phyloP scores from a whole-genome alignment of 2,329 filamentous ascomycete species.

The Talaromyces sp. region DNA sequence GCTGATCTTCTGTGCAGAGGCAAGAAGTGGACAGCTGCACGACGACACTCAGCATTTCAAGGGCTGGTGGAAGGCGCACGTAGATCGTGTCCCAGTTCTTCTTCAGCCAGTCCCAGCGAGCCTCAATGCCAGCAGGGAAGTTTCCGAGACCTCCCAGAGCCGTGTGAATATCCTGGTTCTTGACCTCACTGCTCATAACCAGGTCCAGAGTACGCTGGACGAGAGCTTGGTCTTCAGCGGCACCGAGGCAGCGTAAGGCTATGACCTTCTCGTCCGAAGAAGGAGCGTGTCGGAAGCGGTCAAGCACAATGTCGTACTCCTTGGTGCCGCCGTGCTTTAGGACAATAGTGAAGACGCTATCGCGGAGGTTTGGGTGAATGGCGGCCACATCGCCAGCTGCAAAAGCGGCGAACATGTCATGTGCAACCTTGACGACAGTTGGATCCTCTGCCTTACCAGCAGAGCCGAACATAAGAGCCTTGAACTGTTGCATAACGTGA shows the following conservation, averaged over 20 bases:
- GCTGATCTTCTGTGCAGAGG: not conserved
- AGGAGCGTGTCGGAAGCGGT: not conserved
- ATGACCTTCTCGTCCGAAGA: not conserved
- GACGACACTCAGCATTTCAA: not conserved
- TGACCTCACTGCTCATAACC: not conserved
- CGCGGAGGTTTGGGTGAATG: slow-evolving; percentile 76
- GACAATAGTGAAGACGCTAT: slow-evolving; percentile 68
- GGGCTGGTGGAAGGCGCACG: not conserved
- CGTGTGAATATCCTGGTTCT: not conserved
- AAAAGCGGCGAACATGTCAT: slow-evolving; percentile 67
- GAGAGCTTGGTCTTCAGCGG: not conserved
- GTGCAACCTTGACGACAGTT: slow-evolving; percentile 67
- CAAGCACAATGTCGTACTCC: not conserved
- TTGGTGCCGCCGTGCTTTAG: not conserved
- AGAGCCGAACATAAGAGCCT: slow-evolving; percentile 80
- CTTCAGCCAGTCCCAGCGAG: not conserved
- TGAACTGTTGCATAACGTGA: slow-evolving; percentile 91
- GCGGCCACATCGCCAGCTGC: slow-evolving; percentile 59
- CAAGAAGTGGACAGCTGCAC: not conserved
- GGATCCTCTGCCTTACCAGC: slow-evolving; percentile 79
- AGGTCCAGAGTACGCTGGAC: not conserved
- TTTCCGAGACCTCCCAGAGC: not conserved
- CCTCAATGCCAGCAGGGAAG: not conserved
- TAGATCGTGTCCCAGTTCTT: not conserved
- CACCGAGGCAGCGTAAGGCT: not conserved